Conservation (phyloP, 225 moss, liverwort and hornwort species). For the Polytrichum formosum region DNA sequence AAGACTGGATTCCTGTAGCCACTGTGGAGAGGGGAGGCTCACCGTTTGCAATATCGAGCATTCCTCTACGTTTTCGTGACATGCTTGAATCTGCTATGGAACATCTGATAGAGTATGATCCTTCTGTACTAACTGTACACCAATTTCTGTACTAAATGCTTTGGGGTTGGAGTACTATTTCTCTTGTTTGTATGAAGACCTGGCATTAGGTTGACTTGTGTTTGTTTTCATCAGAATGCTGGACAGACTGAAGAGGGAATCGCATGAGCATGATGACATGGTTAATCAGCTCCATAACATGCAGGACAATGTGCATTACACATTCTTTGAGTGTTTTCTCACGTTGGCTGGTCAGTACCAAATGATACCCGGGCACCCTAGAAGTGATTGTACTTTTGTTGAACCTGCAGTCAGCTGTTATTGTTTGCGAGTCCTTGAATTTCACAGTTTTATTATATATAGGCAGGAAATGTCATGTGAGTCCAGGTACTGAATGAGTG, state of each 20-base stretch:
- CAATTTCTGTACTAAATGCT: too few relatives aligned
- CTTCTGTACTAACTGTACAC: background rate
- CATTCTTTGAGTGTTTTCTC: constrained; percentile 92
- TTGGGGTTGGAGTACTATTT: background rate
- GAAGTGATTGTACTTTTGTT: too few relatives aligned
- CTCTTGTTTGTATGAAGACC: background rate
- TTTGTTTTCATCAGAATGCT: constrained; percentile 66
- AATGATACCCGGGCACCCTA: too few relatives aligned
- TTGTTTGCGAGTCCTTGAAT: too few relatives aligned
- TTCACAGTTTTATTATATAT: background rate
- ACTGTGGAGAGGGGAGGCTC: constrained; percentile 82
- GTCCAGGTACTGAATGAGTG: background rate
- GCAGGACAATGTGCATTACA: constrained; percentile 87
- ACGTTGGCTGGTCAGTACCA: constrained; percentile 67
- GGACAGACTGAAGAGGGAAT: constrained; percentile 58
- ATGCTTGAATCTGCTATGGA: constrained; percentile 93
- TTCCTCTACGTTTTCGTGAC: constrained; percentile 82
- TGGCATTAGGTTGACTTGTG: background rate
- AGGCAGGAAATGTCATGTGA: background rate
- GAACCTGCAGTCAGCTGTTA: too few relatives aligned
- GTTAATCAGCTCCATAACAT: constrained; percentile 75
- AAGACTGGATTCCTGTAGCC: constrained; percentile 95
- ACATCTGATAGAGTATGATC: constrained; percentile 74
- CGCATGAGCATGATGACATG: constrained; percentile 72
- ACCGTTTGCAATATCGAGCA: constrained; percentile 79